Base-by-base conservation (phyloP, 129 eudicot species). In the Chrysanthemum seticuspe region DNA sequence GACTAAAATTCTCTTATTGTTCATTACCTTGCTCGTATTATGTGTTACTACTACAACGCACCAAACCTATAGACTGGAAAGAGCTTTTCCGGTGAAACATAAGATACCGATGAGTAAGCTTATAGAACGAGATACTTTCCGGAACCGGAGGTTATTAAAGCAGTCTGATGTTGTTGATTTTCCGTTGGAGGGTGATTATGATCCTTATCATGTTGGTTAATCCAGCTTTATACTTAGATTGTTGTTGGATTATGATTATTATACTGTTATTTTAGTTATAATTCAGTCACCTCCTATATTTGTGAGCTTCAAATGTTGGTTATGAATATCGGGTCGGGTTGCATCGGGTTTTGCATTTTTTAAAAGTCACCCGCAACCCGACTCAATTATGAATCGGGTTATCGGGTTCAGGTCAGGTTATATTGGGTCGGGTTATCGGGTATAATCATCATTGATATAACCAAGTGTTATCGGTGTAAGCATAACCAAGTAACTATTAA, bases 141-240 rank as follows among this genome's bases (percentile, higher is more conserved):
- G 99, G 49, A 96, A 94, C 82, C 85, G 94, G 27, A 79, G 99
- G 53, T 56, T 86, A 14, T 76, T 94, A 79, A 70, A 76, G 52
- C 76, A 77, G 1, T 80, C 56, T 3, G 96, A 87, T 1, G 89
- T 90, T 19, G 84, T 88, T 72, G 96, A 94, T 79, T 88, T 94
- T 60, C 80, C 85, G 2, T 93, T 94, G 10, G 62, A 85, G 34
- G 99, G 99, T 48, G 88, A 93, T 64, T 94, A 73, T 52, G 92
- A 94, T 74, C 99, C 99, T 49, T 90, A 77, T 78, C 82, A 82
- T 74, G 96, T 90, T 71, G 99, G 99, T 97, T 94, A 85, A 68
- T 60, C 71, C 51, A 11, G 4, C 6, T 19, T 62, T 75, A 36
- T 4, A 8, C 49, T 65, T 18, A 40, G 6, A n/a, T 25, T 44